Percentiles rank a stretch among this genome's conserved stretches.
phyloP scores from a whole-genome alignment of 306 rosid species.

The Castanea sativa region DNA sequence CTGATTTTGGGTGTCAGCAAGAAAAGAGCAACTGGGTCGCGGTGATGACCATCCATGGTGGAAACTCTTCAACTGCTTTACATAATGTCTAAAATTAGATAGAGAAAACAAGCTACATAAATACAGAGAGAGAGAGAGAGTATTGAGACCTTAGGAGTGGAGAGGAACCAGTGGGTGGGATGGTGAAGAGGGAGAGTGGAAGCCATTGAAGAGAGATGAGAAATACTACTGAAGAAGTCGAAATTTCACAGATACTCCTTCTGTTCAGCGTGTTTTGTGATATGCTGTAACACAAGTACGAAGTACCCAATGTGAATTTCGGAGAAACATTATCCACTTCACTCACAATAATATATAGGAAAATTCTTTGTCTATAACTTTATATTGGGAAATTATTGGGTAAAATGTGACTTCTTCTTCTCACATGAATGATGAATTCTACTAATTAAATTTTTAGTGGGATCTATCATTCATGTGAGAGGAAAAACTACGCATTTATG shows the following conservation, averaged over 20 bases:
- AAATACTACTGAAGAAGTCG: not conserved
- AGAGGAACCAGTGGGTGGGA: conserved; percentile 45
- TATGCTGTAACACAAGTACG: not conserved
- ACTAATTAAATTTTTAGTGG: no score
- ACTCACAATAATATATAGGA: no score
- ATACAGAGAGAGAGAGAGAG: conserved; percentile 5
- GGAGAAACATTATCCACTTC: not conserved
- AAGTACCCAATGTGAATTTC: not conserved
- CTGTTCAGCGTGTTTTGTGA: not conserved
- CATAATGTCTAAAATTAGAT: conserved; percentile 2
- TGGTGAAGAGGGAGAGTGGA: conserved; percentile 59
- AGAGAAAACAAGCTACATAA: not conserved
- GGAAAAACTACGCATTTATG: no score
- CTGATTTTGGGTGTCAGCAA: conserved; percentile 28
- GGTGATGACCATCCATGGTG: conserved; percentile 42
- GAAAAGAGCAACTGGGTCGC: conserved; percentile 39
- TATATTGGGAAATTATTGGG: no score
- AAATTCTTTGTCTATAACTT: no score
- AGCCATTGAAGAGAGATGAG: conserved; percentile 44
- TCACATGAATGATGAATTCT: no score
- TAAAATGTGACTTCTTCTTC: no score
- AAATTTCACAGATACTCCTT: not conserved
- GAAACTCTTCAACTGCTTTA: conserved; percentile 46
- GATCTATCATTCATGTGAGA: no score
- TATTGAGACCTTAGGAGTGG: conserved; percentile 54